These are phyloP conservation scores for Paragyromitra xinjiangensis DNA, from an alignment of 495 filamentous ascomycete species.

Conservation along the genomic window DNA sequence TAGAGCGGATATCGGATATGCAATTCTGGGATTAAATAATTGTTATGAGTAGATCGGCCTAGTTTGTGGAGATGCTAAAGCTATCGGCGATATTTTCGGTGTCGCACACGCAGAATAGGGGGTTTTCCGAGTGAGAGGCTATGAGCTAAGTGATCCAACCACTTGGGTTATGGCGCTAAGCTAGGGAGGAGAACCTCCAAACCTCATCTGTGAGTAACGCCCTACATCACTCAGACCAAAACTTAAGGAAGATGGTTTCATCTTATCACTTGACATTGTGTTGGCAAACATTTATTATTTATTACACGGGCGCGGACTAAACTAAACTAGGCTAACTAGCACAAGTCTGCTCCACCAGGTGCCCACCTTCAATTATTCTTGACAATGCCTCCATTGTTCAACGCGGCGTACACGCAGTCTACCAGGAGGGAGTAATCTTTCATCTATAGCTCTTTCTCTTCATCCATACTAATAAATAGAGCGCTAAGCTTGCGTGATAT, in stretches of 20 bases:
- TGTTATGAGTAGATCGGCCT: background rate
- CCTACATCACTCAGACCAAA: background rate
- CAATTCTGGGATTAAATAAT: too few species aligned
- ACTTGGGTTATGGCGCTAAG: too few species aligned
- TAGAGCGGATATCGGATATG: background rate
- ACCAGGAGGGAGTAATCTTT: too few species aligned
- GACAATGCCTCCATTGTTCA: background rate
- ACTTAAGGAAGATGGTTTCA: background rate
- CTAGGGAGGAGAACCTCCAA: too few species aligned
- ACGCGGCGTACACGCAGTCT: background rate
- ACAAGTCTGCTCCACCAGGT: background rate
- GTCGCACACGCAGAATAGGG: background rate
- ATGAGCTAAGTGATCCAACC: background rate
- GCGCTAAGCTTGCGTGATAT: too few species aligned
- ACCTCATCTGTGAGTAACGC: too few species aligned
- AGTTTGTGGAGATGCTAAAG: background rate
- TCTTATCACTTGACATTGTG: too few species aligned
- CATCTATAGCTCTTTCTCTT: too few species aligned
- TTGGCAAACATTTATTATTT: too few species aligned
- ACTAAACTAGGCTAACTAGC: too few species aligned
- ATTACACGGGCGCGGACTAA: too few species aligned
- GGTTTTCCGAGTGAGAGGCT: conserved; percentile 20
- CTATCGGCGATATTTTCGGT: background rate
- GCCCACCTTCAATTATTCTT: conserved; percentile 11
- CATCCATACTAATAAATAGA: too few species aligned